phyloP scores from a whole-genome alignment of 2,329 filamentous ascomycete species.

The Sporothrix pseudoabietina region DNA sequence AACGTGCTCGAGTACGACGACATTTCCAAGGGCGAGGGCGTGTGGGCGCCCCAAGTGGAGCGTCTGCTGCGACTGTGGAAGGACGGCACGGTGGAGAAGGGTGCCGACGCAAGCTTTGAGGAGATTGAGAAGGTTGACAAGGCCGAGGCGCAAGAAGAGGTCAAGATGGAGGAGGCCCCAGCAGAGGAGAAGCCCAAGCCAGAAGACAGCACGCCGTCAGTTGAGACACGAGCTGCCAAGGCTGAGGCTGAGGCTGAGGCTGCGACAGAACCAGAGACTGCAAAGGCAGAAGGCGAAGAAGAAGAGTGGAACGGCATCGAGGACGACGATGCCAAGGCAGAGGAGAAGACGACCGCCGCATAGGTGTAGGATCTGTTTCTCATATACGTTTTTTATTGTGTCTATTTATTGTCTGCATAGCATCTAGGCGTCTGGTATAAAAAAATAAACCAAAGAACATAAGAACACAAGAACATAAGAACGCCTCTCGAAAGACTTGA shows the following conservation, averaged over 20 bases:
- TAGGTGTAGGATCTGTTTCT: not conserved
- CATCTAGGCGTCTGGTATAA: conserved; percentile 19
- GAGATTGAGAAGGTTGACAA: not conserved
- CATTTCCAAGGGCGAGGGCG: conserved; percentile 71
- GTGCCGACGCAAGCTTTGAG: conserved; percentile 15
- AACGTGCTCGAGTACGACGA: conserved; percentile 81
- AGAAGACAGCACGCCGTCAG: not conserved
- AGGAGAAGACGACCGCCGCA: not conserved
- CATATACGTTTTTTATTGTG: not conserved
- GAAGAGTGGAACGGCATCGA: conserved; percentile 20
- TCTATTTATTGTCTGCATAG: conserved; percentile 13
- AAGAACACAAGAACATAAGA: not conserved
- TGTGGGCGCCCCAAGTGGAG: conserved; percentile 78
- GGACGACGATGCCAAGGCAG: not conserved
- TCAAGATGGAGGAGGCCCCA: not conserved
- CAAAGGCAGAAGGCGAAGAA: not conserved
- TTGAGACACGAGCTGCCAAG: conserved; percentile 4
- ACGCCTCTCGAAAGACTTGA: not conserved
- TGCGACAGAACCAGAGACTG: not conserved
- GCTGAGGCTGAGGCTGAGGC: not conserved
- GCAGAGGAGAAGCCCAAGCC: not conserved
- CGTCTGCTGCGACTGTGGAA: conserved; percentile 51
- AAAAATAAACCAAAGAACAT: not conserved
- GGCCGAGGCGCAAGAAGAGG: not conserved
- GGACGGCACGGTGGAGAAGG: conserved; percentile 27